Percentiles rank a stretch among this genome's conserved stretches.
Evolutionary conservation across 331 rosid genomes (phyloP).

Genomic region (Acacia concinna): DNA sequence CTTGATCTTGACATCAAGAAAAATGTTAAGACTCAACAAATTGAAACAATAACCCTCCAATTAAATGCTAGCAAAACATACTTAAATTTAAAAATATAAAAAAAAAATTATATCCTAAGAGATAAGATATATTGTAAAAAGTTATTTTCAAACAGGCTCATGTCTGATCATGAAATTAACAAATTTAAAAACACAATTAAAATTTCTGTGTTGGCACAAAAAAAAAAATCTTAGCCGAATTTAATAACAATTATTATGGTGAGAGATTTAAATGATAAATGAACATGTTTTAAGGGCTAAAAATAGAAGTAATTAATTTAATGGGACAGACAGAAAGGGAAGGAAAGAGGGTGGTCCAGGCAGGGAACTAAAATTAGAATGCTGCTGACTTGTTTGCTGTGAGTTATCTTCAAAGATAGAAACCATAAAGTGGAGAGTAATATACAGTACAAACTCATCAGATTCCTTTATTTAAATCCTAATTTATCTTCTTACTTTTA

Average conservation of each 20-base stretch:
- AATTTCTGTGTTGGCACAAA: neutral
- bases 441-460: conserved; percentile 9
- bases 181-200: neutral
- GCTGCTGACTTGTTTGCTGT: conserved; percentile 28
- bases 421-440: neutral
- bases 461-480: conserved; percentile 14
- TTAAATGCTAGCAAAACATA: too few relatives aligned
- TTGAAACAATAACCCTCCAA: too few relatives aligned
- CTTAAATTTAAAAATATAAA: neutral
- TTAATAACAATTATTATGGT: neutral
- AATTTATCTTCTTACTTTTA: neutral
- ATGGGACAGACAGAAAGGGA: neutral
- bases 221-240: neutral
- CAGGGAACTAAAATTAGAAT: neutral
- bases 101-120: neutral
- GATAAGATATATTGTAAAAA: neutral
- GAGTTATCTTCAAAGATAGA: conserved; percentile 29
- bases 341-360: neutral
- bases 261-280: neutral
- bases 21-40: too few relatives aligned
- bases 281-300: neutral
- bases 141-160: neutral
- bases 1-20: too few relatives aligned
- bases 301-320: neutral
- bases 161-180: neutral